Percentiles rank a stretch among this genome's conserved stretches.
These are phyloP conservation scores for Wickerhamomyces queroliae DNA, from an alignment of 805 yeast species.

Conservation along the genomic window DNA sequence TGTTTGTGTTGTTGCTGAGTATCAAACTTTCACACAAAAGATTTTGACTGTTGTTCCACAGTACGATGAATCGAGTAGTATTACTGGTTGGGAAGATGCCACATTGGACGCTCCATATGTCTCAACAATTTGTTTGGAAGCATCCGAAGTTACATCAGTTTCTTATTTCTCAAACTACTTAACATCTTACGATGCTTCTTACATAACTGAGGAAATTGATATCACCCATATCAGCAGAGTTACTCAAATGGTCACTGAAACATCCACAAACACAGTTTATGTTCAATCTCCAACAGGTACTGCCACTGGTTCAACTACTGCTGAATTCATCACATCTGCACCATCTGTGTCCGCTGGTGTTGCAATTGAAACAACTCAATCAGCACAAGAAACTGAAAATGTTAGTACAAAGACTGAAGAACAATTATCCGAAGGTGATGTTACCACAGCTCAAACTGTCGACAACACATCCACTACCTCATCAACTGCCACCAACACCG, in stretches of 20 bases:
- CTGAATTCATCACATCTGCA: conserved; percentile 2
- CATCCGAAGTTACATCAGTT: conserved; percentile 12
- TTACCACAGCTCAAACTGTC: too few species aligned
- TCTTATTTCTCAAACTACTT: conserved; percentile 14
- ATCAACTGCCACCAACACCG: too few species aligned
- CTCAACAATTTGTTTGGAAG: conserved; percentile 17
- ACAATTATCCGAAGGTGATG: too few species aligned
- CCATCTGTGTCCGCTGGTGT: conserved; percentile 2
- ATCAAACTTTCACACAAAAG: conserved; percentile 16
- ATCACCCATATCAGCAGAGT: conserved; percentile 18
- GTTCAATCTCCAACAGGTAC: conserved; percentile 10
- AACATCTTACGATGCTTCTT: conserved; percentile 16
- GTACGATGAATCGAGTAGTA: conserved; percentile 12
- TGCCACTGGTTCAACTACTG: neutral
- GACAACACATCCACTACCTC: too few species aligned
- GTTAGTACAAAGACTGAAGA: neutral
- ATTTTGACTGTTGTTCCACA: conserved; percentile 18
- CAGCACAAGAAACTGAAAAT: neutral
- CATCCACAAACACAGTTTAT: conserved; percentile 15
- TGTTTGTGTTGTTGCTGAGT: conserved; percentile 18
- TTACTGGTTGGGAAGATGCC: conserved; percentile 18
- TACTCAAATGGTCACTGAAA: conserved; percentile 14
- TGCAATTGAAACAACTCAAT: neutral
- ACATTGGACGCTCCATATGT: conserved; percentile 11
- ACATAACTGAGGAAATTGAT: conserved; percentile 14